Evolutionary conservation across 129 eudicot genomes (phyloP).

Genomic region (Flaveria trinervia): DNA sequence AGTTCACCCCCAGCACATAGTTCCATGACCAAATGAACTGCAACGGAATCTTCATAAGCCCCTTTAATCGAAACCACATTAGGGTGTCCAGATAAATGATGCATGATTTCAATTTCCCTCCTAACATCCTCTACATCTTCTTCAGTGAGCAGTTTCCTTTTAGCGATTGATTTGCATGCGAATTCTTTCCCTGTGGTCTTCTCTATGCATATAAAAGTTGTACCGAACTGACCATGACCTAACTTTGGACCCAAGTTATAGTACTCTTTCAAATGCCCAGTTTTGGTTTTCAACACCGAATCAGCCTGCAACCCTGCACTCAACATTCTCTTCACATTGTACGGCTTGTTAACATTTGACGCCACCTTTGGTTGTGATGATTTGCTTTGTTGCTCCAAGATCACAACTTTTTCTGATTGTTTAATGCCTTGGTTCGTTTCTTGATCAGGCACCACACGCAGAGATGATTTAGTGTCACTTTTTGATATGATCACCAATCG

Average conservation of each 20-base stretch:
- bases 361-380: constrained; percentile 17
- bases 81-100: constrained; percentile 69
- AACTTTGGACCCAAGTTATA: constrained; percentile 66
- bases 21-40: constrained; percentile 91
- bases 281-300: constrained; percentile 59
- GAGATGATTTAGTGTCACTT: constrained; percentile 30
- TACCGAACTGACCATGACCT: constrained; percentile 91
- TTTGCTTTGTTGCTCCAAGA: constrained; percentile 42
- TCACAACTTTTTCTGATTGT: constrained; percentile 32
- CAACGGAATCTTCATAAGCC: constrained; percentile 84
- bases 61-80: constrained; percentile 71
- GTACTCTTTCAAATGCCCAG: constrained; percentile 77
- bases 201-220: constrained; percentile 74
- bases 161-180: constrained; percentile 91
- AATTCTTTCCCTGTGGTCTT: constrained; percentile 58
- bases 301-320: constrained; percentile 84
- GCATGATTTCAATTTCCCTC: constrained; percentile 90
- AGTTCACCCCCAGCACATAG: constrained; percentile 87
- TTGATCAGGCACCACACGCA: constrained; percentile 8
- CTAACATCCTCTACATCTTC: constrained; percentile 87
- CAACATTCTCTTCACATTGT: constrained; percentile 51
- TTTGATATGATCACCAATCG: constrained; percentile 46
- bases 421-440: constrained; percentile 29
- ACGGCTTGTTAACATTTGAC: constrained; percentile 32
- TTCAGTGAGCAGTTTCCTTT: constrained; percentile 55